Percentiles rank a stretch among this genome's conserved stretches.
These are phyloP conservation scores for Quercus robur DNA, from an alignment of 306 rosid genomes.

Conservation along the genomic window DNA sequence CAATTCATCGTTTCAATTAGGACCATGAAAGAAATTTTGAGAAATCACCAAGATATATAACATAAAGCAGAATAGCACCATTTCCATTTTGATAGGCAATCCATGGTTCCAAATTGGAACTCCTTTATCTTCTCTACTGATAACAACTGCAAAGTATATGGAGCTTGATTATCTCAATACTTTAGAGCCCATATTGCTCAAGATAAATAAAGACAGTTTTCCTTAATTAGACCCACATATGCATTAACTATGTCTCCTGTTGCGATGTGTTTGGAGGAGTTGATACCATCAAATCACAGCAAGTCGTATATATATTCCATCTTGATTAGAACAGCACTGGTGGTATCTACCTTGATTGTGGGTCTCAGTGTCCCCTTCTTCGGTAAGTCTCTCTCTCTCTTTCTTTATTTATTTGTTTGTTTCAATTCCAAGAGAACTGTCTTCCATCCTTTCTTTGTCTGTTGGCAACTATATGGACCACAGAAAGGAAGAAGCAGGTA, in stretches of 20 bases:
- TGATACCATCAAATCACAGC: conserved; percentile 73
- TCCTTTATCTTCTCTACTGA: background rate
- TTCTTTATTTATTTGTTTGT: background rate
- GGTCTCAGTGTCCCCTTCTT: conserved; percentile 88
- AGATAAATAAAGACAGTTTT: conserved; percentile 16
- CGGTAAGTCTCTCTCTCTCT: conserved; percentile 51
- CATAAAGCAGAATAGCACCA: too few species aligned
- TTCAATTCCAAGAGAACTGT: background rate
- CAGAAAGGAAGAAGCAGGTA: background rate
- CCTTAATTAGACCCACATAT: conserved; percentile 76
- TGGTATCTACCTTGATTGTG: conserved; percentile 69
- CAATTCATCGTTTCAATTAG: background rate
- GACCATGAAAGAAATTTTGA: background rate
- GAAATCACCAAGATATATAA: too few species aligned
- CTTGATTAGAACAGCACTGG: conserved; percentile 80
- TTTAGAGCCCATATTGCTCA: background rate
- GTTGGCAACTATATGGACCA: background rate
- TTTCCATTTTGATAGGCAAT: background rate
- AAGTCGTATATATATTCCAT: conserved; percentile 62
- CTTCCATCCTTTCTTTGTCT: background rate
- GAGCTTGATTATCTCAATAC: conserved; percentile 4
- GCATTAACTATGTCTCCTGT: conserved; percentile 96
- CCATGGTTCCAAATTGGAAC: background rate
- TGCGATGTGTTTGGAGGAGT: conserved; percentile 94
- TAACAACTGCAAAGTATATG: background rate